Base-by-base conservation (phyloP, 768 basidiomycete species). In the Auricularia cornea region DNA sequence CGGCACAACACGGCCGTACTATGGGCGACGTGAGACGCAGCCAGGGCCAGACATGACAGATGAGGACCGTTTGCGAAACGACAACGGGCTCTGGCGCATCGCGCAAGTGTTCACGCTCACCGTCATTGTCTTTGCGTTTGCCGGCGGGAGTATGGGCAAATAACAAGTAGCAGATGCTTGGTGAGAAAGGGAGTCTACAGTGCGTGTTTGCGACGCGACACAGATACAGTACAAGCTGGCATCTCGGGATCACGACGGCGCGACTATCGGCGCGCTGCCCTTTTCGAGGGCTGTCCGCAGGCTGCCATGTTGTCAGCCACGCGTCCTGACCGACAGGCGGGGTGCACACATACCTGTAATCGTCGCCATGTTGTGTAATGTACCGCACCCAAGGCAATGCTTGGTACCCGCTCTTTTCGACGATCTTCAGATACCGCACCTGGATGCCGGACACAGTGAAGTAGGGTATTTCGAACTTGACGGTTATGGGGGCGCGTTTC, bases 391-490 rank as follows among this genome's bases (percentile, higher is more conserved):
- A 97, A 1, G 94, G 95, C 52, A 96, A 75, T 3, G 94, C 92
- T 74, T 96, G 93, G 74, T 99, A 98, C 23, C 94, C 97, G 65
- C 91, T 93, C 82, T 98, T 98, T 77, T 99, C 97, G 0, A 98
- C 94, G 60, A 99, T 94, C 76, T 98, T 98, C 66, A 99, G 83
- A 75, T 98, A 98, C 60, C 97, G 85, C 16, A 99, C 97, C 75
- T 98, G 96, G 63, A 98, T 94, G 3, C 95, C 95, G 0, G 94
- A 95, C 3, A 97, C 94, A 0, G 96, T 98, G 73, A 98, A 98
- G 77, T 98, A 98, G 0, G 97, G 96, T 48, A 99, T 98, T 77
- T 98, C 96, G 66, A 94, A 99, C 75, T 93, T 94, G 73, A 98
- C 96, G 0, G 92, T 92, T 66, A 98, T 97, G 1, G 97, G 97